Conservation (phyloP, 805 yeast species). For the Hanseniaspora nectarophila region DNA sequence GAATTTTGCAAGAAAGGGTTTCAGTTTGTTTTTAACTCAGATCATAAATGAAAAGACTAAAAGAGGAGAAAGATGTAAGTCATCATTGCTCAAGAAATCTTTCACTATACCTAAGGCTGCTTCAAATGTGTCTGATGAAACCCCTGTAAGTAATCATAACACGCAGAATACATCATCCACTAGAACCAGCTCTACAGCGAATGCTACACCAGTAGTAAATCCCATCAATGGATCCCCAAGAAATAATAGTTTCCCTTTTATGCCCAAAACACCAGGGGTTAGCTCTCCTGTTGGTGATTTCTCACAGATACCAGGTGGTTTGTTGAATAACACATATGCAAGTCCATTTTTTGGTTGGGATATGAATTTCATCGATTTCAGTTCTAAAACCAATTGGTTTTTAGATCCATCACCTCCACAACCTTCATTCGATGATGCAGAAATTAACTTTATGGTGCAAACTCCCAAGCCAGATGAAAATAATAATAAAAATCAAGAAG, state of each 20-base stretch:
- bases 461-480: neutral
- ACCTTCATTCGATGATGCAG: neutral
- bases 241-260: neutral
- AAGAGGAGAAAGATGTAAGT: neutral
- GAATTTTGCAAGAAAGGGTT: constrained; percentile 8
- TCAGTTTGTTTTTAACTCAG: neutral
- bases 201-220: neutral
- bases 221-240: neutral
- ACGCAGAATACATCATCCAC: too few relatives aligned
- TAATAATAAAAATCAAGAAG: neutral
- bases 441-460: constrained; percentile 1
- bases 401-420: neutral
- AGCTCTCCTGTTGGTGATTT: neutral
- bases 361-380: constrained; percentile 10
- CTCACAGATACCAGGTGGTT: neutral
- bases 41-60: neutral
- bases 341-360: constrained; percentile 11
- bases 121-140: neutral
- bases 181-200: neutral
- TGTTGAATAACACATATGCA: neutral
- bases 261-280: neutral
- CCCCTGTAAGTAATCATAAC: too few relatives aligned
- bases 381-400: constrained; percentile 13
- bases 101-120: neutral
- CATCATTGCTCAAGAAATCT: neutral